These are phyloP conservation scores for Wickerhamomyces rabaulensis DNA, from an alignment of 805 yeast genomes.

Conservation along the genomic window DNA sequence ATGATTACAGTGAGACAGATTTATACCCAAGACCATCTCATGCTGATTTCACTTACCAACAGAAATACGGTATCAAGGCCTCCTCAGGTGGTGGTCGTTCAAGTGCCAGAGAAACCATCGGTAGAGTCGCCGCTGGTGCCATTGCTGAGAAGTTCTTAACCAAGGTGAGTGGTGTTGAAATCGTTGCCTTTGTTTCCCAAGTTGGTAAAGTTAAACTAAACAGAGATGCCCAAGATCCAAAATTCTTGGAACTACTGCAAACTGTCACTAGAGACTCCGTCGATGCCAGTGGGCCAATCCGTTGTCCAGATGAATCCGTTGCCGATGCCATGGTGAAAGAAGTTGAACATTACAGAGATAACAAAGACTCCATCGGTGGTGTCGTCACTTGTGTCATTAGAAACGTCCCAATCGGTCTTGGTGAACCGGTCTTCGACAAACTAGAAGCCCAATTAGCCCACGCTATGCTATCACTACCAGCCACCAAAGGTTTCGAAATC, in stretches of 20 bases:
- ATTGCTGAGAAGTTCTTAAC: slow-evolving; percentile 88
- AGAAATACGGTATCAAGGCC: slow-evolving; percentile 89
- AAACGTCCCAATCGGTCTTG: slow-evolving; percentile 91
- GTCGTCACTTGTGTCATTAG: slow-evolving; percentile 96
- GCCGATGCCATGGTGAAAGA: slow-evolving; percentile 79
- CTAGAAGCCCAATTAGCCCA: slow-evolving; percentile 93
- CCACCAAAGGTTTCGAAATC: slow-evolving; percentile 96
- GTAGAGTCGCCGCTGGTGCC: slow-evolving; percentile 98
- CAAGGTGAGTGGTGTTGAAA: slow-evolving; percentile 78
- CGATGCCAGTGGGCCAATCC: slow-evolving; percentile 81
- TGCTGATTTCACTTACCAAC: slow-evolving; percentile 91
- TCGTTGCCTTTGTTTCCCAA: slow-evolving; percentile 93
- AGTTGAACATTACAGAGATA: slow-evolving; percentile 81
- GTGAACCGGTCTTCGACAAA: slow-evolving; percentile 97
- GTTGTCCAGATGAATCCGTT: slow-evolving; percentile 80
- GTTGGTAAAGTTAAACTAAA: slow-evolving; percentile 80
- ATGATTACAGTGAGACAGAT: slow-evolving; percentile 94
- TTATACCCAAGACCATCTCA: slow-evolving; percentile 96
- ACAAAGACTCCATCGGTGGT: slow-evolving; percentile 94
- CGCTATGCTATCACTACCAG: slow-evolving; percentile 97
- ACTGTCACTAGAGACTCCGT: slow-evolving; percentile 85
- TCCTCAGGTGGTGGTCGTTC: slow-evolving; percentile 97
- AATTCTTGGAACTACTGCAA: slow-evolving; percentile 61
- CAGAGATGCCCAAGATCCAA: slow-evolving; percentile 59
- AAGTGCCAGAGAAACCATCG: slow-evolving; percentile 96